These are phyloP conservation scores for Nosema muscidifuracis DNA, from an alignment of 371 early-diverging fungal species.

Conservation along the genomic window DNA sequence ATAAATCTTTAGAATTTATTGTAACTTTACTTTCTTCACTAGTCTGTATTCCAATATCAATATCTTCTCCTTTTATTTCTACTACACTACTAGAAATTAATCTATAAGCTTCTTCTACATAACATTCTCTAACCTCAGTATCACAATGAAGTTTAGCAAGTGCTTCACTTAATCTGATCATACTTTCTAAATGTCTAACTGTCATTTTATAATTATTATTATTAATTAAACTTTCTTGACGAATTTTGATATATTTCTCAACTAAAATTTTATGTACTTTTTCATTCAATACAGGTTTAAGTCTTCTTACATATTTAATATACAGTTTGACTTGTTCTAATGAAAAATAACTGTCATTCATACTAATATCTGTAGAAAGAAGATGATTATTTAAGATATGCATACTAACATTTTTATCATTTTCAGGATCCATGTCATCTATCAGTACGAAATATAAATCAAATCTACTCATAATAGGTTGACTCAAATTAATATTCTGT, in stretches of 20 bases:
- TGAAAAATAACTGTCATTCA: conserved; percentile 27
- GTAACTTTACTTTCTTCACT: conserved; percentile 59
- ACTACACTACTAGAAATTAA: conserved; percentile 82
- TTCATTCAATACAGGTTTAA: conserved; percentile 66
- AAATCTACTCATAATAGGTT: conserved; percentile 98
- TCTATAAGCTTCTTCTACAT: conserved; percentile 81
- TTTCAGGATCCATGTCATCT: conserved; percentile 80
- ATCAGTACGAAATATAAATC: conserved; percentile 95
- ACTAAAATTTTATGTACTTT: conserved; percentile 73
- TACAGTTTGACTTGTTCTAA: conserved; percentile 59
- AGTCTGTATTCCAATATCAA: conserved; percentile 64
- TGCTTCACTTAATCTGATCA: conserved; percentile 64
- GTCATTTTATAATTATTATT: conserved; percentile 58
- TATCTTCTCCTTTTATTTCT: conserved; percentile 77
- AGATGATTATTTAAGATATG: conserved; percentile 86
- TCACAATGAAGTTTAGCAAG: conserved; percentile 64
- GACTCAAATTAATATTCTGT: conserved; percentile 91
- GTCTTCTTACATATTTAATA: conserved; percentile 51
- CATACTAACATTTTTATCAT: conserved; percentile 81
- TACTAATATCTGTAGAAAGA: conserved; percentile 64
- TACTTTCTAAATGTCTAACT: conserved; percentile 63
- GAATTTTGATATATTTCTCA: conserved; percentile 76
- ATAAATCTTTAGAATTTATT: conserved; percentile 52
- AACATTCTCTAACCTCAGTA: conserved; percentile 57
- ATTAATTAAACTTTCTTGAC: conserved; percentile 73